Percentiles rank a stretch among this genome's conserved stretches.
phyloP scores from a whole-genome alignment of 2,329 filamentous ascomycete species.

The Monosporascus sp. region DNA sequence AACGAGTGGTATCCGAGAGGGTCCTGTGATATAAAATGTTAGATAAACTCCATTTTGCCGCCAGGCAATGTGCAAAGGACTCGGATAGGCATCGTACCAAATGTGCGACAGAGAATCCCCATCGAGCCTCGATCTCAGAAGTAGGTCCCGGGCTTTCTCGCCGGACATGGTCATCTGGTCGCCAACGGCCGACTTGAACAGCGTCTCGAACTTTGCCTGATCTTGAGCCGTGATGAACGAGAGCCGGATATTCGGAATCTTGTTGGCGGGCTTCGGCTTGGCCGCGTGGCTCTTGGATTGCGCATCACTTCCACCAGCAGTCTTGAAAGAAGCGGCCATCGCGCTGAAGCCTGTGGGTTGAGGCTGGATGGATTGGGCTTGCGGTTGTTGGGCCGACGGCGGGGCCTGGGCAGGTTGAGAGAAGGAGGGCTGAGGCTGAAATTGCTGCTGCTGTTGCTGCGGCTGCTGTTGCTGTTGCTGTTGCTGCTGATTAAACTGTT shows the following conservation, averaged over 20 bases:
- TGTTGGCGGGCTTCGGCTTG: slow-evolving; percentile 52
- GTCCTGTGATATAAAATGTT: slow-evolving; percentile 52
- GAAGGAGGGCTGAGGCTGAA: slow-evolving; percentile 42
- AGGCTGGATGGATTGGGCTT: slow-evolving; percentile 59
- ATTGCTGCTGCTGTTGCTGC: slow-evolving; percentile 36
- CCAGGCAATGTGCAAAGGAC: neutral
- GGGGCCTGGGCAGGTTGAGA: slow-evolving; percentile 46
- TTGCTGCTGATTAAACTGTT: slow-evolving; percentile 52
- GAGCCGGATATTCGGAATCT: slow-evolving; percentile 88
- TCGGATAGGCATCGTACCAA: slow-evolving; percentile 54
- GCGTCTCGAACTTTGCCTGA: slow-evolving; percentile 92
- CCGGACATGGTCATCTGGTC: slow-evolving; percentile 84
- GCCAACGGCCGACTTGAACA: slow-evolving; percentile 93
- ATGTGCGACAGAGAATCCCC: slow-evolving; percentile 88
- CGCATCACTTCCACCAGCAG: slow-evolving; percentile 36
- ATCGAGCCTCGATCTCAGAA: slow-evolving; percentile 82
- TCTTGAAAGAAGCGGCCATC: slow-evolving; percentile 64
- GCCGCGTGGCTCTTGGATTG: slow-evolving; percentile 41
- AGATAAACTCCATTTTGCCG: slow-evolving; percentile 12
- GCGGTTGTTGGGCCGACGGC: slow-evolving; percentile 40
- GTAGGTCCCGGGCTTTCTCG: slow-evolving; percentile 85
- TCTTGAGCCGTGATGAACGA: slow-evolving; percentile 95
- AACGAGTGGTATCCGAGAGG: slow-evolving; percentile 90
- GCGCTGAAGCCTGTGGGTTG: slow-evolving; percentile 62
- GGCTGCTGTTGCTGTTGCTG: slow-evolving; percentile 39